phyloP scores from a whole-genome alignment of 805 yeast species.

The Candida sithepensis region DNA sequence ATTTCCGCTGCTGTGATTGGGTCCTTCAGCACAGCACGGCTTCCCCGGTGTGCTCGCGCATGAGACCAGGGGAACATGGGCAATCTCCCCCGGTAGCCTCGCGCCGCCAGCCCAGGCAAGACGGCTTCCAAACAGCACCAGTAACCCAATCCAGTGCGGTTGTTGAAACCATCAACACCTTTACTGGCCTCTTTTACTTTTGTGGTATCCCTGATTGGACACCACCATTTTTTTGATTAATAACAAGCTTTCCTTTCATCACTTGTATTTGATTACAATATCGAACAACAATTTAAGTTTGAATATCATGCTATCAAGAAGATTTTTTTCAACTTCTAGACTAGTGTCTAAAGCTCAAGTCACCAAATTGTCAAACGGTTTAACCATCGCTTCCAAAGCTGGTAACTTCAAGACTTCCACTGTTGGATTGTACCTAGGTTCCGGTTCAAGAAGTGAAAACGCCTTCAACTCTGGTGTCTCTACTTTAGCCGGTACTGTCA shows the following conservation, averaged over 20 bases:
- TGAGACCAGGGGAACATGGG: too few relatives aligned
- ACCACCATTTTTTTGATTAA: background rate
- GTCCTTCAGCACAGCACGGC: conserved; percentile 1
- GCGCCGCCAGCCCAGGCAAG: background rate
- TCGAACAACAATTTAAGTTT: conserved; percentile 1
- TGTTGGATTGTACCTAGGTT: conserved; percentile 67
- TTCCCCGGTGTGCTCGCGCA: background rate
- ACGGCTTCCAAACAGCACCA: too few relatives aligned
- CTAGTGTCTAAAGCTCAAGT: conserved; percentile 55
- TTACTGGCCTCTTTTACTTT: background rate
- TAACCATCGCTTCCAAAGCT: conserved; percentile 67
- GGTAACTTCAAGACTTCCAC: conserved; percentile 58
- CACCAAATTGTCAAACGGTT: conserved; percentile 71
- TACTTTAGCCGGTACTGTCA: conserved; percentile 52
- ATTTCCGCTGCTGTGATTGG: conserved; percentile 17
- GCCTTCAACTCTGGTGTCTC: conserved; percentile 81
- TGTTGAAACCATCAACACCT: background rate
- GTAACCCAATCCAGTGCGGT: background rate
- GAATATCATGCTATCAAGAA: conserved; percentile 39
- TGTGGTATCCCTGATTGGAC: background rate
- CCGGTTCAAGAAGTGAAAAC: conserved; percentile 79
- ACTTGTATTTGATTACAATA: background rate
- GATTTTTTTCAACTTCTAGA: conserved; percentile 54
- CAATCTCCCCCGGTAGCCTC: too few relatives aligned
- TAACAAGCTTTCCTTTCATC: background rate